phyloP scores from a whole-genome alignment of 495 filamentous ascomycete species.

The Platismatia glauca region DNA sequence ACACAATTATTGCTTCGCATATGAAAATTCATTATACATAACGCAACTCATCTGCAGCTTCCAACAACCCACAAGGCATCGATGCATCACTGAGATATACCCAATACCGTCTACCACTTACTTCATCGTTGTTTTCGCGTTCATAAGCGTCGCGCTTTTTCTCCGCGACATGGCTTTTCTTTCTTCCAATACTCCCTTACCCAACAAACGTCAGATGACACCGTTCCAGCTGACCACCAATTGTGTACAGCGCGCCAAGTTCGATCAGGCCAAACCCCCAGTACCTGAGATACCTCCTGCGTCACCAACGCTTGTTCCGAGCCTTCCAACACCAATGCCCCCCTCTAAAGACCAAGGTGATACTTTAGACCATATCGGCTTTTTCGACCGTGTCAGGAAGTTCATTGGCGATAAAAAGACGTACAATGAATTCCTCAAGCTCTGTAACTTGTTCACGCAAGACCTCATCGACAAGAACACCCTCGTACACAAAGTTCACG shows the following conservation, averaged over 20 bases:
- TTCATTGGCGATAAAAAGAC: slow-evolving; percentile 83
- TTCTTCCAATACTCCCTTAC: background rate
- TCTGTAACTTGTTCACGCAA: slow-evolving; percentile 87
- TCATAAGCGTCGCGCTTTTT: background rate
- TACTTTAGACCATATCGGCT: slow-evolving; percentile 70
- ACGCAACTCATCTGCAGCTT: background rate
- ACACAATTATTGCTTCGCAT: background rate
- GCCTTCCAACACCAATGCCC: slow-evolving; percentile 74
- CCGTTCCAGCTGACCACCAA: background rate
- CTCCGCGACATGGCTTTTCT: background rate
- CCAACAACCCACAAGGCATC: background rate
- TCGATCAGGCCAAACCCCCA: slow-evolving; percentile 52
- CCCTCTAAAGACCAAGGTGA: slow-evolving; percentile 56
- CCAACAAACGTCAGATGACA: background rate
- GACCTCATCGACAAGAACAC: slow-evolving; percentile 77
- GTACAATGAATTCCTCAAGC: slow-evolving; percentile 90
- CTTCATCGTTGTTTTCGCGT: background rate
- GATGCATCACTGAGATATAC: background rate
- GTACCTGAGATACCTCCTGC: slow-evolving; percentile 59
- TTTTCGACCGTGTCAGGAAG: slow-evolving; percentile 96
- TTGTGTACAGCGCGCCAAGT: slow-evolving; percentile 50
- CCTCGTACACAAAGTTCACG: slow-evolving; percentile 68
- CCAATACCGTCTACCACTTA: background rate
- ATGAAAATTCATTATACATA: background rate
- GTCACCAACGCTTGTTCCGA: slow-evolving; percentile 78